Evolutionary conservation across 2,329 filamentous ascomycete species (phyloP).

Genomic region (Daldinia sp.): DNA sequence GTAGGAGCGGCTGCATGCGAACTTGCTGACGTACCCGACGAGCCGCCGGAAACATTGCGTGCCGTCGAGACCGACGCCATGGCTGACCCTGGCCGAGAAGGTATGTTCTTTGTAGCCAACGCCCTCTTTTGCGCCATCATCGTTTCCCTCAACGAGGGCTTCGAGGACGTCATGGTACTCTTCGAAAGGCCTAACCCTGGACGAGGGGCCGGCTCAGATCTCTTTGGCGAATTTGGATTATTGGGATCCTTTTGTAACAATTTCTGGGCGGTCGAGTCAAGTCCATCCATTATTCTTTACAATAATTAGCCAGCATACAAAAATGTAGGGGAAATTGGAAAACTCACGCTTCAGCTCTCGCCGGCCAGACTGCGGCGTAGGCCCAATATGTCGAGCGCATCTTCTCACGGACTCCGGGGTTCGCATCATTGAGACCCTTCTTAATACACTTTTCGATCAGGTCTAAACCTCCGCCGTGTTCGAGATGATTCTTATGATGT

Average conservation of each 20-base stretch:
- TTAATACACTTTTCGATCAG: conserved; percentile 88
- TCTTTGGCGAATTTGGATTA: conserved; percentile 79
- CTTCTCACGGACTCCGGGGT: conserved; percentile 88
- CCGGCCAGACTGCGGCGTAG: conserved; percentile 82
- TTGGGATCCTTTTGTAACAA: conserved; percentile 84
- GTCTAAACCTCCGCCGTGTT: conserved; percentile 86
- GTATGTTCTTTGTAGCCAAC: conserved; percentile 64
- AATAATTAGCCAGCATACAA: conserved; percentile 26
- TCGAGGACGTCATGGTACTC: conserved; percentile 69
- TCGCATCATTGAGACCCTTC: conserved; percentile 88
- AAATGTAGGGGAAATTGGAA: background rate
- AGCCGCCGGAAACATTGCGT: conserved; percentile 55
- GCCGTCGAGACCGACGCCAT: conserved; percentile 72
- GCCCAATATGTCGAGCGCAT: conserved; percentile 90
- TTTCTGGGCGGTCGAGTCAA: conserved; percentile 83
- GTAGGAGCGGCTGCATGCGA: conserved; percentile 52
- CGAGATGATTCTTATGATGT: conserved; percentile 82
- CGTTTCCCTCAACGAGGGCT: conserved; percentile 80
- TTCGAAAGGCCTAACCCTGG: conserved; percentile 72
- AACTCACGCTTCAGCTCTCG: conserved; percentile 78
- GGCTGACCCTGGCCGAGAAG: conserved; percentile 70
- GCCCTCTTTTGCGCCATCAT: conserved; percentile 86
- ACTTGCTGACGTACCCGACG: conserved; percentile 53
- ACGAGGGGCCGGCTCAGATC: conserved; percentile 63
- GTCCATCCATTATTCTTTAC: conserved; percentile 78